Percentiles rank a stretch among this genome's conserved stretches.
Conservation (phyloP, 1,284 basidiomycete genomes). For the Fistulinella cinereoalba region DNA sequence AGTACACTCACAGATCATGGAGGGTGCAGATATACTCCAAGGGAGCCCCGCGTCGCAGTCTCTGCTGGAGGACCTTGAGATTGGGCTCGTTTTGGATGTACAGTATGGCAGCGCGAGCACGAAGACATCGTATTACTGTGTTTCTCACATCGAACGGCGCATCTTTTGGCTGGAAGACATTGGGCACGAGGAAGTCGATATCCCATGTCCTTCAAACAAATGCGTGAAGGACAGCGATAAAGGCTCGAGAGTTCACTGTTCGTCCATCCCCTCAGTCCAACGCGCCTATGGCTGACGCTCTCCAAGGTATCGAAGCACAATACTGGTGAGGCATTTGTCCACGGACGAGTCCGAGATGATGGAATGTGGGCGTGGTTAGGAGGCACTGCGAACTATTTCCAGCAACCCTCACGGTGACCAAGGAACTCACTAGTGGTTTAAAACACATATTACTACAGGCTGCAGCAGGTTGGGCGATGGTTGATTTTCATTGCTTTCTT, state of each 20-base stretch:
- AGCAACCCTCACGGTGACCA: conserved; percentile 21
- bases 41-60: conserved; percentile 4
- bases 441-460: conserved; percentile 26
- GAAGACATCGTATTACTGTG: conserved; percentile 25
- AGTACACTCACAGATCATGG: conserved; percentile 6
- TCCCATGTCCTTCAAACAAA: conserved; percentile 23
- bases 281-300: conserved; percentile 3
- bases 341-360: background rate
- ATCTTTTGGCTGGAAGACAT: conserved; percentile 31
- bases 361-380: conserved; percentile 10
- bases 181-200: conserved; percentile 13
- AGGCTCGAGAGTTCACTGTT: conserved; percentile 22
- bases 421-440: conserved; percentile 16
- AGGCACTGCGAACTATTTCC: conserved; percentile 33
- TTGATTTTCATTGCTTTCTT: background rate
- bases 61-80: conserved; percentile 9
- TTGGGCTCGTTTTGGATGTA: conserved; percentile 19
- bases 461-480: conserved; percentile 23
- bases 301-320: conserved; percentile 28
- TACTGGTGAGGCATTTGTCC: conserved; percentile 24
- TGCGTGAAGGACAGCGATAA: conserved; percentile 5
- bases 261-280: conserved; percentile 5
- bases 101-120: background rate
- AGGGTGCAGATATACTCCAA: conserved; percentile 11
- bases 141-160: conserved; percentile 27